These are phyloP conservation scores for Sporothrix brunneoviolacea DNA, from an alignment of 2,329 filamentous ascomycete genomes.

Conservation along the genomic window DNA sequence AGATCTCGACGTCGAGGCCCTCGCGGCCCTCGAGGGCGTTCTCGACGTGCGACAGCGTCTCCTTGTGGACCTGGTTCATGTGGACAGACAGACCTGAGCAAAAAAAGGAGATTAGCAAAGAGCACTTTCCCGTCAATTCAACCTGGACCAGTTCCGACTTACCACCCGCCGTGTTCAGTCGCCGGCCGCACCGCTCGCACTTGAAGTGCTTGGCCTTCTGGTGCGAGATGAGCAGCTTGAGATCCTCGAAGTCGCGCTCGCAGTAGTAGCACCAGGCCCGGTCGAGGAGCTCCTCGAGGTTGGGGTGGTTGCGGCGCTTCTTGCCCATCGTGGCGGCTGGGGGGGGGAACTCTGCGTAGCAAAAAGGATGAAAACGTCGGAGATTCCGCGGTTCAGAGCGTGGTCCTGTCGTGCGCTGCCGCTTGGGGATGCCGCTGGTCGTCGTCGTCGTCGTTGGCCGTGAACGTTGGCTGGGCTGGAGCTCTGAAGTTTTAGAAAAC, in stretches of 20 bases:
- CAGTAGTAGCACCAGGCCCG: constrained; percentile 99
- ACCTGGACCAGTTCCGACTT: constrained; percentile 24
- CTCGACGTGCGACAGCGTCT: constrained; percentile 77
- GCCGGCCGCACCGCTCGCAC: constrained; percentile 81
- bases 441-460: too few relatives aligned
- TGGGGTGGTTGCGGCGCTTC: constrained; percentile 80
- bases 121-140: too few relatives aligned
- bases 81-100: constrained; percentile 79
- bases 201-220: constrained; percentile 99
- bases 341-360: too few relatives aligned
- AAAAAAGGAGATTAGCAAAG: neutral
- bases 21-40: constrained; percentile 85
- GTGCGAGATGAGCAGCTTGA: constrained; percentile 93
- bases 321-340: constrained; percentile 60
- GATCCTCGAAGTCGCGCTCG: constrained; percentile 94
- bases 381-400: too few relatives aligned
- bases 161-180: constrained; percentile 94
- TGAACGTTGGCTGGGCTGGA: too few relatives aligned
- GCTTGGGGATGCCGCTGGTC: too few relatives aligned
- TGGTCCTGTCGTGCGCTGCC: too few relatives aligned
- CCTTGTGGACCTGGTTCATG: constrained; percentile 98
- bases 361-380: too few relatives aligned
- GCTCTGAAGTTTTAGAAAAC: too few relatives aligned
- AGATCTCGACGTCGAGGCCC: constrained; percentile 88
- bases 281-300: constrained; percentile 79